phyloP scores from a whole-genome alignment of 192 early-diverging fungal genomes.

The Phycomyces nitens region DNA sequence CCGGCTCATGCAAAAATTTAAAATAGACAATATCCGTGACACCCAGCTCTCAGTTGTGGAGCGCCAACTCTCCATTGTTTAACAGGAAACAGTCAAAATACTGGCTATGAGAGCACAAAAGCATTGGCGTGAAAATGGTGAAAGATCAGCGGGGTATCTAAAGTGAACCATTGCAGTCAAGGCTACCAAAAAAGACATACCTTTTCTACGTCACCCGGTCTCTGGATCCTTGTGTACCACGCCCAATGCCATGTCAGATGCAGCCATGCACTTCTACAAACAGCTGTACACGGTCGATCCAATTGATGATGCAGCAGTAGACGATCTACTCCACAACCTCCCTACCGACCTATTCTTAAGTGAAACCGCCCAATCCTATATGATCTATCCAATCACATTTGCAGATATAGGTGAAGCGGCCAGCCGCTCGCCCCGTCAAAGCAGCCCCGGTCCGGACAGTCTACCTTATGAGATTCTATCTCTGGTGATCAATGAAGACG shows the following conservation, averaged over 20 bases:
- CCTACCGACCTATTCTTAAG: background rate
- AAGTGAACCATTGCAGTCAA: background rate
- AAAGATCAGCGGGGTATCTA: background rate
- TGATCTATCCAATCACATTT: background rate
- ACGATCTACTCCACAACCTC: background rate
- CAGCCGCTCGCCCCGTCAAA: background rate
- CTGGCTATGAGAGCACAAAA: background rate
- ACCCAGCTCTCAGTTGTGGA: background rate
- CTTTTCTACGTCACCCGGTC: background rate
- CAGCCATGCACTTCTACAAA: background rate
- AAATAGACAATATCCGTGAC: background rate
- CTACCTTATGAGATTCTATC: conserved; percentile 26
- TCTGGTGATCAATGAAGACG: background rate
- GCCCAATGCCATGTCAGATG: background rate
- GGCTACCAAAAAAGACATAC: background rate
- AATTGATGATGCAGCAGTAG: background rate
- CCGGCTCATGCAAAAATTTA: background rate
- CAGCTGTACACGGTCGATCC: background rate
- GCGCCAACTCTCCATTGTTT: background rate
- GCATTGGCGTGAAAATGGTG: conserved; percentile 6
- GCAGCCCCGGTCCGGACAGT: conserved; percentile 17
- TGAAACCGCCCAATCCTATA: background rate
- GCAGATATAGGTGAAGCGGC: background rate
- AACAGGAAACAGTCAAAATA: background rate
- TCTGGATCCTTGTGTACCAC: background rate